Conservation (phyloP, 2,329 filamentous ascomycete species). For the Fusarium buharicum region DNA sequence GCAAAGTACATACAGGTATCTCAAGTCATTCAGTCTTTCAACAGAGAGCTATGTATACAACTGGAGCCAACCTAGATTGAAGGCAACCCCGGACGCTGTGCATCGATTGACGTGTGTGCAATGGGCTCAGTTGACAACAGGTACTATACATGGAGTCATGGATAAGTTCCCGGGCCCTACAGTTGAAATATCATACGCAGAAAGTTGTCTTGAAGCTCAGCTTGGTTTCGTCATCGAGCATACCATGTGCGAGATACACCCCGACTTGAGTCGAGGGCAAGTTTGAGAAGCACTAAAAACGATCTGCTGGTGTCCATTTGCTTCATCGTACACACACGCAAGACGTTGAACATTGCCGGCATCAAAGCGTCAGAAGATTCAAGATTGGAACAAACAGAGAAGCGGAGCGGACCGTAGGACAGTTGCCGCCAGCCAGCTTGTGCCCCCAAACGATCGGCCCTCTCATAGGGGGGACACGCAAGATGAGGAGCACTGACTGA, state of each 20-base stretch:
- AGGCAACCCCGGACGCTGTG: conserved; percentile 3
- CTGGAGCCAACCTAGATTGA: background rate
- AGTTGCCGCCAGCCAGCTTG: conserved; percentile 18
- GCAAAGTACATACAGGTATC: background rate
- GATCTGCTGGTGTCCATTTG: background rate
- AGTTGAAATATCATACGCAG: conserved; percentile 19
- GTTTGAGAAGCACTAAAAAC: conserved; percentile 9
- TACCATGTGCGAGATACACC: background rate
- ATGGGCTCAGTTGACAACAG: conserved; percentile 1
- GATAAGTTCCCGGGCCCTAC: conserved; percentile 15
- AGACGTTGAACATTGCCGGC: background rate
- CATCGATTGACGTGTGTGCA: background rate
- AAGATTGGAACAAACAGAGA: conserved; percentile 8
- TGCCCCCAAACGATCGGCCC: conserved; percentile 1
- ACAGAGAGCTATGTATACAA: background rate
- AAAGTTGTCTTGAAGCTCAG: background rate
- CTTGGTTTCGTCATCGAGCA: background rate
- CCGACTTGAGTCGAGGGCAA: conserved; percentile 12
- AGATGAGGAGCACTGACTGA: conserved; percentile 1
- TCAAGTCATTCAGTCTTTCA: background rate
- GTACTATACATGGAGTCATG: background rate
- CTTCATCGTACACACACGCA: background rate
- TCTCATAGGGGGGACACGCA: conserved; percentile 3
- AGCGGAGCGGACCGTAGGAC: conserved; percentile 23
- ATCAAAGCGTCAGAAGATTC: conserved; percentile 1